These are phyloP conservation scores for Aspergillus sp. DNA, from an alignment of 2,329 filamentous ascomycete species.

Conservation along the genomic window DNA sequence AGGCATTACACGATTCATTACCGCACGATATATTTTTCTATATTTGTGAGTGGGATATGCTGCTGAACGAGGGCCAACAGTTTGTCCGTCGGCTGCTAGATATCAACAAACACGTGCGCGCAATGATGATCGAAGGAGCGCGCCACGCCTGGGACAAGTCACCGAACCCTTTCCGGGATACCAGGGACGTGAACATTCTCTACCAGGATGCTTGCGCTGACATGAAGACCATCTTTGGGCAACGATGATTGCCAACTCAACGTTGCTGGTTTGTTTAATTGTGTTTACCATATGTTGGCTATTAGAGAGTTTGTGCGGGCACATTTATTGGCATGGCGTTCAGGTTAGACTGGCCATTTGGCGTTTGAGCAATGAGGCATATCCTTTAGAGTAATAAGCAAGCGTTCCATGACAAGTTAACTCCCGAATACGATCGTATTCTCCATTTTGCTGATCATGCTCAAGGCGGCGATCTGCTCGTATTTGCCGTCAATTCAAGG, in stretches of 20 bases:
- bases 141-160: slow-evolving; percentile 52
- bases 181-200: slow-evolving; percentile 40
- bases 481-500: background rate
- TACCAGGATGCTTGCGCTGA: slow-evolving; percentile 46
- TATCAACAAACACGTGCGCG: slow-evolving; percentile 45
- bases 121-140: slow-evolving; percentile 48
- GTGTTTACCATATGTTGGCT: background rate
- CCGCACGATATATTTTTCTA: slow-evolving; percentile 63
- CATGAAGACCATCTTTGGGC: slow-evolving; percentile 43
- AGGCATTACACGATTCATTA: slow-evolving; percentile 53
- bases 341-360: background rate
- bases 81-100: slow-evolving; percentile 44
- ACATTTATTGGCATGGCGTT: slow-evolving; percentile 4
- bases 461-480: background rate
- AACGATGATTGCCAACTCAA: slow-evolving; percentile 3
- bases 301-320: background rate
- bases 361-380: background rate
- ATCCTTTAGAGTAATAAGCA: background rate
- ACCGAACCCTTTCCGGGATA: slow-evolving; percentile 49
- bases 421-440: background rate
- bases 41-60: slow-evolving; percentile 67
- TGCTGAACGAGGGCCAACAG: slow-evolving; percentile 57
- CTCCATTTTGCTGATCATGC: background rate
- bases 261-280: background rate
- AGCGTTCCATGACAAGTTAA: background rate